A percentile compares a stretch with the other conserved stretches of the same genome.
Conservation (phyloP, 2,329 filamentous ascomycete species). For the Didymella lethalis region DNA sequence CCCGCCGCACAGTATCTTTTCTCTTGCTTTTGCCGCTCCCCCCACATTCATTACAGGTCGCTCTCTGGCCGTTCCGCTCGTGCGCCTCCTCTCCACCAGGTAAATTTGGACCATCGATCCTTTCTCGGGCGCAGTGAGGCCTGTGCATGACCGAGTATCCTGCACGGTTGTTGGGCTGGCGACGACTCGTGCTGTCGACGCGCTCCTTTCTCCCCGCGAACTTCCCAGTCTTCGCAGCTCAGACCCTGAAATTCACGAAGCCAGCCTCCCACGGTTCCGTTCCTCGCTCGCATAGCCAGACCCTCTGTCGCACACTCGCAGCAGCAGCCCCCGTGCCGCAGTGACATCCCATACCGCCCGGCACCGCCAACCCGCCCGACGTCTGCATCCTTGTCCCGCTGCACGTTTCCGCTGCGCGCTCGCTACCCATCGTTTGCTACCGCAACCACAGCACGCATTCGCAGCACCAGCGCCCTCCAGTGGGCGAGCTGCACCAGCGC, state of each 20-base stretch:
- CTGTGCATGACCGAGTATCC: constrained; percentile 16
- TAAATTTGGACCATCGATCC: constrained; percentile 11
- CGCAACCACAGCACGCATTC: constrained; percentile 7
- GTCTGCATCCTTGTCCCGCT: constrained; percentile 10
- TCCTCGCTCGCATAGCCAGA: not conserved
- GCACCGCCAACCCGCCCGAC: not conserved
- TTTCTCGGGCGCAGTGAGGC: constrained; percentile 14
- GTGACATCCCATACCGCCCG: not conserved
- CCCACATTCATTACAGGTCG: constrained; percentile 12
- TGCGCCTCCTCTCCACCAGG: constrained; percentile 15
- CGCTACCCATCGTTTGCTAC: constrained; percentile 10
- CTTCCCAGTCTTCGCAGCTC: constrained; percentile 11
- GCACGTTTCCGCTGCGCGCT: constrained; percentile 8
- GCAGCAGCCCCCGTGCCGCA: not conserved
- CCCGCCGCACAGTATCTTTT: constrained; percentile 1
- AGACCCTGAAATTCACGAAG: constrained; percentile 5
- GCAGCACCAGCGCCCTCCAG: constrained; percentile 7
- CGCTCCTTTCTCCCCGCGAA: constrained; percentile 19
- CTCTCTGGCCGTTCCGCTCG: constrained; percentile 10
- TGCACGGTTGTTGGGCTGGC: constrained; percentile 13
- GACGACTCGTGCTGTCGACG: constrained; percentile 6
- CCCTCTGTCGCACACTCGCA: not conserved
- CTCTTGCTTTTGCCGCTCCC: constrained; percentile 14
- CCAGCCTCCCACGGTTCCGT: not conserved
- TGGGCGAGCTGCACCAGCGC: constrained; percentile 11